Base-by-base conservation (phyloP, 164 flowering plant species). In the Saururus chinensis region DNA sequence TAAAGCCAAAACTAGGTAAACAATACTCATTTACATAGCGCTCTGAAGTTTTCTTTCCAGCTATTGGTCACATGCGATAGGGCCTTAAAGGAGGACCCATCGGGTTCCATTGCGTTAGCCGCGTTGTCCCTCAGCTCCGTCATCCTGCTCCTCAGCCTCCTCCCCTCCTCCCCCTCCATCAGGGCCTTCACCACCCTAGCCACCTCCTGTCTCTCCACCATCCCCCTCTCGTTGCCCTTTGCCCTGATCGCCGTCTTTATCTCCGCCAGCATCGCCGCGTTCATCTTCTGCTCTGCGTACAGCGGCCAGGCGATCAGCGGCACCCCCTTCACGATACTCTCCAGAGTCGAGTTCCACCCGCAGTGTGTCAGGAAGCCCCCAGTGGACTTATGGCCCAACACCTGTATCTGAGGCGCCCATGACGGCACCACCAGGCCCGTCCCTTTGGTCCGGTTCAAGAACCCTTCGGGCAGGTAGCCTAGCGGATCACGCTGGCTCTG, bases 281-380 rank as follows among this genome's bases (percentile, higher is more conserved):
- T 80, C 83, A 75, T 71, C 14, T 57, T 74, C 21, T 80, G 83
- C 67, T 80, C 83, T 0, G 83, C 78, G 26, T 53, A 77, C 4
- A 80, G 70, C 1, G 83, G 83, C 83, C 83, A 80, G 0, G 77
- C 75, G 54, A 80, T 70, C 40, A 80, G 42, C 0, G 83, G 83
- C 24, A 77, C 70, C 0, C 83, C 80, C 24, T 74, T 21, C 10
- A 70, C 64, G 4, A 80, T 23, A 9, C 76, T 70, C 60, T 80
- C 83, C 0, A 80, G 70, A 17, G 66, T 68, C 60, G 83, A 80
- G 40, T 77, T 77, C 81, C 83, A 80, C 9, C 83, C 81, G 11
- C 81, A 75, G 48, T 80, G 83, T 16, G 68, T 68, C 20, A 80
- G 51, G 67, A 80, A 80, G 45, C 81, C 83, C 0, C 81, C 81